Base-by-base conservation (phyloP, 2,329 filamentous ascomycete species). In the Cladosporium oxysporum region DNA sequence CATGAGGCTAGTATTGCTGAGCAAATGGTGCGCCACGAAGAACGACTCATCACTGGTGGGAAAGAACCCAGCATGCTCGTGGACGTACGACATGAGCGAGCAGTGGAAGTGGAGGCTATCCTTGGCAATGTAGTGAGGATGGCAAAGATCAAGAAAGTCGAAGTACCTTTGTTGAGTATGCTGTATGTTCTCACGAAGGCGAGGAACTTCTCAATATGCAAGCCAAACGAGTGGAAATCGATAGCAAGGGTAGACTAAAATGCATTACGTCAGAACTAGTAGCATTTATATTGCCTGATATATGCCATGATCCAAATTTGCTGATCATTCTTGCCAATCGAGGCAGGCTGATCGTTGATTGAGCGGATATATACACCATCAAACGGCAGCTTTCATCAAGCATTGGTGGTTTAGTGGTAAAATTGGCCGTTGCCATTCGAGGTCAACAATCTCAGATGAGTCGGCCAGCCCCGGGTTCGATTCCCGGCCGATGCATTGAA, bases 51-150 rank as follows among this genome's bases (percentile, higher is more conserved):
- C 11, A 74, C 76, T 18, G 75, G 74, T 5, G 81, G 81, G 1
- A 78, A 80, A 14, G 80, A 83, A 73, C 79, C 81, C 5, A 83
- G 80, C 69, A 84, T 84, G 82, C 69, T 84, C 55, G 79, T 82
- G 33, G 83, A 84, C 74, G 80, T 82, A 14, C 74, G 74, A 58
- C 69, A 75, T 29, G 76, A 76, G 1, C 73, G 81, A n/a, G 73
- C 74, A n/a, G 80, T 83, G 68, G 82, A 84, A 69, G 80, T 83
- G 1, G 83, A 84, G 67, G 82, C 82, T 1, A 83, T 84, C 63
- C 67, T 83, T 10, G 82, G 82, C 7, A 83, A 83, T 66, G 69
- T 76, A 0, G 73, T 83, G 11, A 75, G 78, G 58, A 71, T 83
- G 69, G 82, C 75, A 2, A 74, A 76, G 69, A 73, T 73, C 49